Evolutionary conservation across 1,284 basidiomycete species (phyloP), one percentile per base, ranked within the genome.

Genomic region (Schizopora paradoxa): DNA sequence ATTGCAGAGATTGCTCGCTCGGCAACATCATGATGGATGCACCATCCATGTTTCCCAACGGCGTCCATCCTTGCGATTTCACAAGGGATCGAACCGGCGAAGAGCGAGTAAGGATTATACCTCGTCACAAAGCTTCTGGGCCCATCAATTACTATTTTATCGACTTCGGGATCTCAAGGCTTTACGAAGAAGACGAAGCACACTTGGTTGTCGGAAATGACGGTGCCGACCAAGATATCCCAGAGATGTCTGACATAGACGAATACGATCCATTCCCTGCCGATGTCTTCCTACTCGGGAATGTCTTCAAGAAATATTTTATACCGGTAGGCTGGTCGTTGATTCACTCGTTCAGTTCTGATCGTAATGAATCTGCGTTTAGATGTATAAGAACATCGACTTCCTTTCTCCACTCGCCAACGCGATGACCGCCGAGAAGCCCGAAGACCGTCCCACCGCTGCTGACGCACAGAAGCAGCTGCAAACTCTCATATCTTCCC

Each of bases 1-100:
- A 31, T 14, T 1, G 19, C 19, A 59, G 58, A 0, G 61, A 61
- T 33, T 58, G 53, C 18, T 42, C 53, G 1, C 35, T 42, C 29
- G 43, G 32, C 10, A 60, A 61, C 35, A n/a, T 62, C 29, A 50
- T 61, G 52, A 60, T 62, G 59, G 61, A 62, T 21, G 58, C 56
- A 0, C 5, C 32, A 5, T 5, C 36, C 2, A 47, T 62, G 37
- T 62, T 41, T 45, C 59, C 61, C 0, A 43, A 41, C 3, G 59
- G 59, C 1, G 54, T 54, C n/a, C 61, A 62, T 29, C 61, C 61
- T 0, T 38, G 57, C 64, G 63, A 5, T 25, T 42, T 4, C 28
- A 27, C 2, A 18, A 34, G 1, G n/a, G n/a, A n/a, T n/a, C n/a
- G n/a, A n/a, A n/a, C n/a, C n/a, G n/a, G n/a, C n/a, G n/a, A n/a